Conservation (phyloP, 1,139 yeast species). For the Pichia sp. region DNA sequence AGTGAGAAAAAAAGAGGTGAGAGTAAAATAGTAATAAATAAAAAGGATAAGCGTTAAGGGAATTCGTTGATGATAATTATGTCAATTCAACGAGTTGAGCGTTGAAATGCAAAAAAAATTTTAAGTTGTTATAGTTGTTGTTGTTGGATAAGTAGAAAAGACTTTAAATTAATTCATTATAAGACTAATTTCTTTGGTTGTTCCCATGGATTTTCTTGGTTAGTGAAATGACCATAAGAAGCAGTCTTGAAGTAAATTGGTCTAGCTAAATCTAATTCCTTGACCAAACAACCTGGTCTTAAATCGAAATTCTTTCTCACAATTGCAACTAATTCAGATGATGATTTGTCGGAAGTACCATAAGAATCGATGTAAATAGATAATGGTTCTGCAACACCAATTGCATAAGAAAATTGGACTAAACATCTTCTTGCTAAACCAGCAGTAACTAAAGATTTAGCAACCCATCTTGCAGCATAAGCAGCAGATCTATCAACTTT, state of each 20-base stretch:
- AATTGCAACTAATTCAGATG: slow-evolving; percentile 84
- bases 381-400: slow-evolving; percentile 99
- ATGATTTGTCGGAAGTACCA: slow-evolving; percentile 88
- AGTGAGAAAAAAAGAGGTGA: background rate
- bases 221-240: slow-evolving; percentile 98
- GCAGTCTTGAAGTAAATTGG: slow-evolving; percentile 99
- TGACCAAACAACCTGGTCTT: slow-evolving; percentile 99
- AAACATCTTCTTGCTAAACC: slow-evolving; percentile 95
- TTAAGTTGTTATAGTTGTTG: background rate
- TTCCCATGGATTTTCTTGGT: slow-evolving; percentile 99
- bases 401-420: slow-evolving; percentile 98
- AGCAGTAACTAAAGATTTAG: slow-evolving; percentile 92
- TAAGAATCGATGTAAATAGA: slow-evolving; percentile 95
- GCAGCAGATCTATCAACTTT: slow-evolving; percentile 99
- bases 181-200: slow-evolving; percentile 83
- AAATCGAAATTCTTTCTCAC: slow-evolving; percentile 92
- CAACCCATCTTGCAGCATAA: slow-evolving; percentile 99
- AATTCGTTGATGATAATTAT: slow-evolving; percentile 10
- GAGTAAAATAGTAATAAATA: no score
- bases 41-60: slow-evolving; percentile 1
- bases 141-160: slow-evolving; percentile 10
- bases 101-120: slow-evolving; percentile 8
- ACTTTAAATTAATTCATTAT: slow-evolving; percentile 30
- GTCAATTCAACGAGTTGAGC: slow-evolving; percentile 16
- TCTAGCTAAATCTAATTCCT: slow-evolving; percentile 93